Evolutionary conservation across 2,329 filamentous ascomycete species (phyloP).

Genomic region (Aspergillus ustus): DNA sequence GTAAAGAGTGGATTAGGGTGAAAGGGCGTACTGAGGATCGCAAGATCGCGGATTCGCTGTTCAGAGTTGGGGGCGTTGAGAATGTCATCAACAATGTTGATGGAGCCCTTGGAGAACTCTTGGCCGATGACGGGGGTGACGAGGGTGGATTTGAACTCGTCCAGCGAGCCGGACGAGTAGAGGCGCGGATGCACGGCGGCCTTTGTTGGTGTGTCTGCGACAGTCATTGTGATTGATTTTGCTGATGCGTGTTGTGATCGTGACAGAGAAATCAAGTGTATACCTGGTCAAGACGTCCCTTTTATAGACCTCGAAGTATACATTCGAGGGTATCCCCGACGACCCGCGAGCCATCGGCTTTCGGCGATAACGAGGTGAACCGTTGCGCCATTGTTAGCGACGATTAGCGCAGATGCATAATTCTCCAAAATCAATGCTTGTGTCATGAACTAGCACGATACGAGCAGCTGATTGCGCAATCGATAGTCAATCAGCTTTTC

Average conservation of each 20-base stretch:
- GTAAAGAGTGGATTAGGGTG: background rate
- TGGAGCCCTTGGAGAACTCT: slow-evolving; percentile 42
- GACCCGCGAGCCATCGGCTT: slow-evolving; percentile 8
- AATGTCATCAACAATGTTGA: slow-evolving; percentile 54
- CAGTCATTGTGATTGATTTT: slow-evolving; percentile 1
- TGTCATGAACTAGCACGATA: background rate
- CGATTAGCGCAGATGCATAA: background rate
- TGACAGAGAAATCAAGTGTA: background rate
- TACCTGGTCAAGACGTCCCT: background rate
- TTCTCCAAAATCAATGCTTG: background rate
- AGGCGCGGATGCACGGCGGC: slow-evolving; percentile 10
- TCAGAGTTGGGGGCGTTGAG: slow-evolving; percentile 66
- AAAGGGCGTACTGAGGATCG: slow-evolving; percentile 62
- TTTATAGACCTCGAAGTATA: slow-evolving; percentile 1
- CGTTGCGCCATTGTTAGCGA: slow-evolving; percentile 4
- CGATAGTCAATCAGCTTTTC: background rate
- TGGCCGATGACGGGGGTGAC: slow-evolving; percentile 47
- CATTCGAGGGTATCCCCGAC: background rate
- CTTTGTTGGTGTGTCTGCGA: slow-evolving; percentile 3
- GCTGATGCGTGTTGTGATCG: background rate
- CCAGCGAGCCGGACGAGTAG: slow-evolving; percentile 20
- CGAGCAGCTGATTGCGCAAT: background rate
- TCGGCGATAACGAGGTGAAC: background rate
- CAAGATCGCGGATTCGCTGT: slow-evolving; percentile 67
- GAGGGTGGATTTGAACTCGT: slow-evolving; percentile 18